phyloP scores from a whole-genome alignment of 495 filamentous ascomycete species.

The Trichoderma gamsii region DNA sequence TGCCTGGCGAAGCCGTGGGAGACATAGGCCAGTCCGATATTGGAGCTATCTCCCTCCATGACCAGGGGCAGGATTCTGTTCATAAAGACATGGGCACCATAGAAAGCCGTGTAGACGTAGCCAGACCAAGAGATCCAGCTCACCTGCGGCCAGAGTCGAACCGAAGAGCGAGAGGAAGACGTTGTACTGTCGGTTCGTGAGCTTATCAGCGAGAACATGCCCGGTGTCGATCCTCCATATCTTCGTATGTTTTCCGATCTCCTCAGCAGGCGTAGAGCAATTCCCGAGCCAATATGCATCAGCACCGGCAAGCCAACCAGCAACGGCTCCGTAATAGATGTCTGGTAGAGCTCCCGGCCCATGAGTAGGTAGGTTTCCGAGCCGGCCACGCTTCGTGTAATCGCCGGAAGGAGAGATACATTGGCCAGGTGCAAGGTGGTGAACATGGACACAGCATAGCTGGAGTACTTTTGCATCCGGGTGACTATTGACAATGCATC shows the following conservation, averaged over 20 bases:
- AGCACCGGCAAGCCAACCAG: conserved; percentile 54
- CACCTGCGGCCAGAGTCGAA: conserved; percentile 59
- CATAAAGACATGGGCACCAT: conserved; percentile 62
- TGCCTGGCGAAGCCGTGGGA: conserved; percentile 77
- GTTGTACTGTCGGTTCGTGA: conserved; percentile 21
- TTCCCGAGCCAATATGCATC: conserved; percentile 57
- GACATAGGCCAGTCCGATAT: conserved; percentile 73
- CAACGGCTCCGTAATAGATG: conserved; percentile 57
- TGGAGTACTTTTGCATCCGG: conserved; percentile 77
- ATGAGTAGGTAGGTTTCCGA: conserved; percentile 61
- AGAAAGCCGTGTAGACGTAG: conserved; percentile 55
- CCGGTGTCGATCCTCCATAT: conserved; percentile 52
- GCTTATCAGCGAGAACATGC: conserved; percentile 35
- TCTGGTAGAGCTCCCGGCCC: conserved; percentile 74
- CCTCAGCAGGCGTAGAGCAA: conserved; percentile 68
- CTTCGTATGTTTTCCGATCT: conserved; percentile 58
- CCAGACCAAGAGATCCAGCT: conserved; percentile 62
- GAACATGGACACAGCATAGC: conserved; percentile 80
- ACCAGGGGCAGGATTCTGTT: conserved; percentile 65
- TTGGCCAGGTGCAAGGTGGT: conserved; percentile 71
- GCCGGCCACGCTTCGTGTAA: conserved; percentile 45
- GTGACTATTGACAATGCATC: conserved; percentile 49
- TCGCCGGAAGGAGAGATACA: conserved; percentile 67
- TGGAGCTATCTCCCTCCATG: conserved; percentile 75
- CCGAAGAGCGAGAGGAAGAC: conserved; percentile 24